phyloP scores from a whole-genome alignment of 108 stramenopile species.

The Nitzschia inconspicua region DNA sequence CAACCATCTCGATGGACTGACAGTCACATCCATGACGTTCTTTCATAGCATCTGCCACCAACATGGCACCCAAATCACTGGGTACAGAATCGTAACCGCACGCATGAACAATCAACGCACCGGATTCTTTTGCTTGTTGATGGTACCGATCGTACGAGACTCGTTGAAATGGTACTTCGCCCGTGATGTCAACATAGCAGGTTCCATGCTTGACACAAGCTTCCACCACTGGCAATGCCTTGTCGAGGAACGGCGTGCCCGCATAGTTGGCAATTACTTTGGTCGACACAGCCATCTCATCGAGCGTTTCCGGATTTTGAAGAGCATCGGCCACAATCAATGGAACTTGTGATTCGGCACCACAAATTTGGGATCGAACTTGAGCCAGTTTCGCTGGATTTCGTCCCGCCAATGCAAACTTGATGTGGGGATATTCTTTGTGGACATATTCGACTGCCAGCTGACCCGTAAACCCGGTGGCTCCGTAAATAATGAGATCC shows the following conservation, averaged over 20 bases:
- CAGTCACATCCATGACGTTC: too few relatives aligned
- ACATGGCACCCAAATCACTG: too few relatives aligned
- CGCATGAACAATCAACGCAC: slow-evolving; percentile 69
- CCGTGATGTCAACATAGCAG: slow-evolving; percentile 92
- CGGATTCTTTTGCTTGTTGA: slow-evolving; percentile 44
- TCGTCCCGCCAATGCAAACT: slow-evolving; percentile 41
- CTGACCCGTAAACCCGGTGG: slow-evolving; percentile 5
- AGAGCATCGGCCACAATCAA: background rate
- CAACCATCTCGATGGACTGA: too few relatives aligned
- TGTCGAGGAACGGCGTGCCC: slow-evolving; percentile 86
- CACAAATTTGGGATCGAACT: slow-evolving; percentile 16
- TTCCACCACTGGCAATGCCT: slow-evolving; percentile 68
- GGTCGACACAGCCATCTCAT: slow-evolving; percentile 49
- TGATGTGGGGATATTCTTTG: too few relatives aligned
- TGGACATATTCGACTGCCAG: too few relatives aligned
- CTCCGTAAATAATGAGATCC: slow-evolving; percentile 6
- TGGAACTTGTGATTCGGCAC: slow-evolving; percentile 74
- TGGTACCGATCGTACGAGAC: slow-evolving; percentile 65
- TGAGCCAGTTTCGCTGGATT: slow-evolving; percentile 25
- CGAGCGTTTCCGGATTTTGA: too few relatives aligned
- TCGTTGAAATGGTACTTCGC: slow-evolving; percentile 84
- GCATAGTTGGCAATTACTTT: slow-evolving; percentile 63
- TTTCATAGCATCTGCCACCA: too few relatives aligned
- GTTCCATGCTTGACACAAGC: slow-evolving; percentile 78
- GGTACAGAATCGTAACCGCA: slow-evolving; percentile 90